A percentile compares a stretch with the other conserved stretches of the same genome.
Evolutionary conservation across 768 basidiomycete genomes (phyloP).

Genomic region (Amylocystis lapponica): DNA sequence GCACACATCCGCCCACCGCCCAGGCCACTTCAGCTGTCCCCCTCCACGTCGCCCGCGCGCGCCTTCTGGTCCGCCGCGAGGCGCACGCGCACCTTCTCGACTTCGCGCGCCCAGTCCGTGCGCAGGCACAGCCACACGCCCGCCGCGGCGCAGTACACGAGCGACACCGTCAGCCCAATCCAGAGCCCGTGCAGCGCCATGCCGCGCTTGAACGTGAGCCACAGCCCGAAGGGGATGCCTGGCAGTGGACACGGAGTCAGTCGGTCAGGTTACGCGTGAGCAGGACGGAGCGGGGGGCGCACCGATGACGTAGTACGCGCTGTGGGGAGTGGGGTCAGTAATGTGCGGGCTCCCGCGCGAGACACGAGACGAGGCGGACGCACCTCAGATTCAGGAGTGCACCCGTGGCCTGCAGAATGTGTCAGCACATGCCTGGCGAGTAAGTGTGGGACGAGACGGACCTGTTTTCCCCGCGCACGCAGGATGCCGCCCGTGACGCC

Average conservation of each 20-base stretch:
- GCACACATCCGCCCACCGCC: too few relatives aligned
- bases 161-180: slow-evolving; percentile 71
- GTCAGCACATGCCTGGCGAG: slow-evolving; percentile 1
- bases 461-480: slow-evolving; percentile 78
- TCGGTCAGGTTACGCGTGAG: too few relatives aligned
- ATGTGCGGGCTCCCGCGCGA: slow-evolving; percentile 4
- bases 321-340: slow-evolving; percentile 14
- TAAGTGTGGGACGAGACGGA: slow-evolving; percentile 12
- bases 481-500: slow-evolving; percentile 73
- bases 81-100: slow-evolving; percentile 51
- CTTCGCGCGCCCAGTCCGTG: slow-evolving; percentile 69
- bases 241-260: too few relatives aligned
- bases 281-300: slow-evolving; percentile 5
- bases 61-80: slow-evolving; percentile 42
- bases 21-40: background rate
- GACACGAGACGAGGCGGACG: slow-evolving; percentile 11
- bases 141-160: slow-evolving; percentile 50
- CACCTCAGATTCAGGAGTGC: slow-evolving; percentile 78
- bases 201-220: slow-evolving; percentile 57
- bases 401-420: slow-evolving; percentile 47
- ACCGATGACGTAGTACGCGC: slow-evolving; percentile 78
- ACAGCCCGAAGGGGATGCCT: slow-evolving; percentile 79
- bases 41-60: slow-evolving; percentile 8
- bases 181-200: slow-evolving; percentile 73
- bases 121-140: slow-evolving; percentile 49